A percentile compares a stretch with the other conserved stretches of the same genome.
These are phyloP conservation scores for Didymella keratinophila DNA, from an alignment of 2,329 filamentous ascomycete genomes.

Conservation along the genomic window DNA sequence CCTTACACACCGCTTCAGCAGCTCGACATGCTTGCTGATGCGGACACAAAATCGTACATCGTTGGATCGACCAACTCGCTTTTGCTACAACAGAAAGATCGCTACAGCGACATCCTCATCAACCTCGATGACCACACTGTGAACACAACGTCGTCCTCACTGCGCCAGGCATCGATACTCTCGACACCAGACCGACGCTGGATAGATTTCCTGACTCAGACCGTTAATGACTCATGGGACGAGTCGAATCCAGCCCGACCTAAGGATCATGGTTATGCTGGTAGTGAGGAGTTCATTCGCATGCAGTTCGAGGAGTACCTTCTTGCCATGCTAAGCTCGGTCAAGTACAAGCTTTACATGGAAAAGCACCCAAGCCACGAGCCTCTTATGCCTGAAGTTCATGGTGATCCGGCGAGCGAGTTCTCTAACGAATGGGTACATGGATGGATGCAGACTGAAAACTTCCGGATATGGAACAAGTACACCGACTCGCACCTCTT, in stretches of 20 bases:
- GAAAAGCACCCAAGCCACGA: conserved; percentile 60
- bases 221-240: conserved; percentile 97
- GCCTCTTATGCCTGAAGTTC: conserved; percentile 67
- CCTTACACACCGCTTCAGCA: conserved; percentile 97
- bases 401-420: conserved; percentile 84
- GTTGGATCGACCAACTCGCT: conserved; percentile 97
- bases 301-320: conserved; percentile 98
- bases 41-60: conserved; percentile 95
- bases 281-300: conserved; percentile 96
- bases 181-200: conserved; percentile 89
- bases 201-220: conserved; percentile 95
- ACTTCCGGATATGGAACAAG: conserved; percentile 86
- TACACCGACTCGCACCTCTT: conserved; percentile 82
- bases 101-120: conserved; percentile 95
- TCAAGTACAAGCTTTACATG: conserved; percentile 77
- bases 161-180: conserved; percentile 77
- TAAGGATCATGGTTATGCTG: conserved; percentile 93
- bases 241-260: conserved; percentile 85
- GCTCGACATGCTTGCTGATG: conserved; percentile 90
- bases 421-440: conserved; percentile 86
- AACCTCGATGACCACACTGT: conserved; percentile 92
- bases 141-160: conserved; percentile 80
- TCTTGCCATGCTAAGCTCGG: conserved; percentile 82
- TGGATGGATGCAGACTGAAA: conserved; percentile 87
- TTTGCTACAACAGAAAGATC: conserved; percentile 89